Evolutionary conservation across 306 rosid species (phyloP).

Genomic region (Myrica gale): DNA sequence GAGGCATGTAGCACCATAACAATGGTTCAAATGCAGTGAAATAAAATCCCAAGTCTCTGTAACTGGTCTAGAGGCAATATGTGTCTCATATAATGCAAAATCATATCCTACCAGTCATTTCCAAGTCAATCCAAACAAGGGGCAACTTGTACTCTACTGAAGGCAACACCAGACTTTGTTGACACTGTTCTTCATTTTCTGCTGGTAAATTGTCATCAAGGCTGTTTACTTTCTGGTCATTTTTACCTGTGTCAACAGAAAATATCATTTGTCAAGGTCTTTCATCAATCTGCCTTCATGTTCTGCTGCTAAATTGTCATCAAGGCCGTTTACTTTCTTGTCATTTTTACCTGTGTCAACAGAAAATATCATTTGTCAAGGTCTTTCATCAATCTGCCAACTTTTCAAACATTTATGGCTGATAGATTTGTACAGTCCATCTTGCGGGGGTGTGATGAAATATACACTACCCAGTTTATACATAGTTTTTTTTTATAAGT

Average conservation of each 20-base stretch:
- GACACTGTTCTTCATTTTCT: slow-evolving; percentile 26
- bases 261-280: slow-evolving; percentile 3
- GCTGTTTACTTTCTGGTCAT: slow-evolving; percentile 38
- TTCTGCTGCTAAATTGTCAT: slow-evolving; percentile 10
- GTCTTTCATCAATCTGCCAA: slow-evolving; percentile 12
- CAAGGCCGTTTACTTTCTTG: slow-evolving; percentile 40
- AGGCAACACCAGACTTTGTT: slow-evolving; percentile 24
- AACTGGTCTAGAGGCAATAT: slow-evolving; percentile 10
- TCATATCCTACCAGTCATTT: slow-evolving; percentile 80
- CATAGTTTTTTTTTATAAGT: too few species aligned
- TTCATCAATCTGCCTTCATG: too few species aligned
- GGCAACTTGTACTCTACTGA: slow-evolving; percentile 60
- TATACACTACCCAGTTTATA: too few species aligned
- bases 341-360: slow-evolving; percentile 49
- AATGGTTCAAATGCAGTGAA: neutral
- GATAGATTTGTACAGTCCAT: too few species aligned
- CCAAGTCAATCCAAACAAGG: slow-evolving; percentile 97
- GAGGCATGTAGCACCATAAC: neutral
- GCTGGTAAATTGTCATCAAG: slow-evolving; percentile 12
- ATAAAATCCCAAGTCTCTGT: neutral
- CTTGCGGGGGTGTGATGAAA: too few species aligned
- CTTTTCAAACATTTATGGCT: neutral
- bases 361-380: slow-evolving; percentile 16
- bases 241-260: slow-evolving; percentile 51
- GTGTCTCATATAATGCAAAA: slow-evolving; percentile 10